Percentiles rank a stretch among this genome's conserved stretches.
Evolutionary conservation across 2,329 filamentous ascomycete genomes (phyloP).

Genomic region (Aspergillus pseudoglaucus): DNA sequence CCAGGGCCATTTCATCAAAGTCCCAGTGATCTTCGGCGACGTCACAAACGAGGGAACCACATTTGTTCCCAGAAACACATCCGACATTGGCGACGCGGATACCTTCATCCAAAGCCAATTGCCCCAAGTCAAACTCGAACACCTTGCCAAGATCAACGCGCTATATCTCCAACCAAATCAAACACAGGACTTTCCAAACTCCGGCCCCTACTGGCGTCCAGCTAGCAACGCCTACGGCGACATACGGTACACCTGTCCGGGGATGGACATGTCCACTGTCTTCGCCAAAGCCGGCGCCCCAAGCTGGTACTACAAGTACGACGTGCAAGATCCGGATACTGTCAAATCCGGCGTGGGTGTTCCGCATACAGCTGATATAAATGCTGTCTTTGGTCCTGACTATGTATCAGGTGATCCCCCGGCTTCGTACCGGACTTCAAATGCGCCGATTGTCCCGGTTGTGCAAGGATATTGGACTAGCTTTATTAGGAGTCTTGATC

Average conservation of each 20-base stretch:
- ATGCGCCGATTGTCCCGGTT: slow-evolving; percentile 52
- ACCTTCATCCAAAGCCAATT: slow-evolving; percentile 55
- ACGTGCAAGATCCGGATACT: slow-evolving; percentile 55
- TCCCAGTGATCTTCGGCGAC: slow-evolving; percentile 53
- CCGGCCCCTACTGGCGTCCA: slow-evolving; percentile 54
- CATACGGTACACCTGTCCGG: slow-evolving; percentile 59
- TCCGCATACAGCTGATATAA: slow-evolving; percentile 60
- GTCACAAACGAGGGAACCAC: slow-evolving; percentile 61
- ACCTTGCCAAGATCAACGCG: slow-evolving; percentile 47
- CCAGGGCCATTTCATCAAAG: slow-evolving; percentile 44
- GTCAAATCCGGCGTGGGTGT: slow-evolving; percentile 55
- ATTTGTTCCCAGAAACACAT: slow-evolving; percentile 49
- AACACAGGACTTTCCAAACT: slow-evolving; percentile 40
- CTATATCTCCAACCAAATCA: slow-evolving; percentile 50
- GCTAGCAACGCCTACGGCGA: slow-evolving; percentile 57
- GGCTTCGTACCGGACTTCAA: slow-evolving; percentile 50
- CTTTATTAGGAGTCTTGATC: slow-evolving; percentile 61
- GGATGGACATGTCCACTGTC: slow-evolving; percentile 48
- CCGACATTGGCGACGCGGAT: slow-evolving; percentile 45
- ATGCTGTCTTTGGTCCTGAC: slow-evolving; percentile 61
- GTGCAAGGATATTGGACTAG: slow-evolving; percentile 69
- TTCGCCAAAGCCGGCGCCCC: slow-evolving; percentile 25
- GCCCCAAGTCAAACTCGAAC: slow-evolving; percentile 45
- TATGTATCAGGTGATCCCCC: slow-evolving; percentile 47
- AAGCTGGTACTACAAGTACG: slow-evolving; percentile 65